These are phyloP conservation scores for Cryptosporidium ubiquitum DNA, from an alignment of 169 alveolate species.

Conservation along the genomic window DNA sequence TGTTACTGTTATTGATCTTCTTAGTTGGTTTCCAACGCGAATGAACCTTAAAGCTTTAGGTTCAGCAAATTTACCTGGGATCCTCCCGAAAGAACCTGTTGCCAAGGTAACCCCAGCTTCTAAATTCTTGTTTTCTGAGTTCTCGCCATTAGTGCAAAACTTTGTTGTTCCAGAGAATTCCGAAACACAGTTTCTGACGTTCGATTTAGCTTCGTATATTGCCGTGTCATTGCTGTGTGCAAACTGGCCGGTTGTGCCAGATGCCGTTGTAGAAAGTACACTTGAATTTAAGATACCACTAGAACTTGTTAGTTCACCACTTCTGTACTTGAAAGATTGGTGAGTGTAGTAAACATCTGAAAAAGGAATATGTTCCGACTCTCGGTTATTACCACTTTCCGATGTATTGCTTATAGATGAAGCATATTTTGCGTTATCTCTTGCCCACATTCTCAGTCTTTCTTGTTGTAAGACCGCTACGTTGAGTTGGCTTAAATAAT, in stretches of 20 bases:
- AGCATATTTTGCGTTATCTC: conserved; percentile 58
- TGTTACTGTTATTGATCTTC: conserved; percentile 68
- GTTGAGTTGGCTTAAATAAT: conserved; percentile 21
- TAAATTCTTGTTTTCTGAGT: background rate
- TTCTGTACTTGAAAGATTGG: background rate
- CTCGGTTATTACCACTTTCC: conserved; percentile 22
- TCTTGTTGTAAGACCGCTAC: conserved; percentile 71
- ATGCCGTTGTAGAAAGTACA: conserved; percentile 59
- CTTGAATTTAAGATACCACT: conserved; percentile 17
- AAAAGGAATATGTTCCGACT: conserved; percentile 66
- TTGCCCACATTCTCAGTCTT: conserved; percentile 65
- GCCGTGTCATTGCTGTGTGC: conserved; percentile 43
- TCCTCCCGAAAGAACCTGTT: background rate
- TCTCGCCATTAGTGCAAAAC: background rate
- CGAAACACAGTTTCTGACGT: background rate
- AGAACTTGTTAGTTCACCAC: background rate
- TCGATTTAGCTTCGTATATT: conserved; percentile 14
- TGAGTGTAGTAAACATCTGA: conserved; percentile 56
- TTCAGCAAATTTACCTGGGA: background rate
- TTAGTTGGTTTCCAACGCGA: conserved; percentile 52
- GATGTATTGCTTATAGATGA: conserved; percentile 14
- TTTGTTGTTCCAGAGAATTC: background rate
- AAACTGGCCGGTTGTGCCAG: conserved; percentile 54
- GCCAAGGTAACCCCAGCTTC: background rate
- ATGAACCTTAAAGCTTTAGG: conserved; percentile 41